These are phyloP conservation scores for Globisporangium lucens DNA, from an alignment of 352 stramenopile species.

Conservation along the genomic window DNA sequence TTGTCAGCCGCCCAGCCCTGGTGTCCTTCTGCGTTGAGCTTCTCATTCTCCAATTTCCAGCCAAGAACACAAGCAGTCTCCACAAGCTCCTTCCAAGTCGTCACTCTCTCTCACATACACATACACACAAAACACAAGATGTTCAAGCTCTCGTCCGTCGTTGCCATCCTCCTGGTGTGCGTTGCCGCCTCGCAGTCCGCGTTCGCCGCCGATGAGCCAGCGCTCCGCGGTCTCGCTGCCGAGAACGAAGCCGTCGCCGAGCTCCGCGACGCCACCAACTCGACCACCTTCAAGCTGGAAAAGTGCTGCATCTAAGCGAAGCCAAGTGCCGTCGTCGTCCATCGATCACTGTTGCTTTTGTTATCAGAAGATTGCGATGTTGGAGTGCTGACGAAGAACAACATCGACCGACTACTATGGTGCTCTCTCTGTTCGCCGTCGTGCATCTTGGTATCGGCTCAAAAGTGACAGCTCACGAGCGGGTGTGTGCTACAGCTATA, in stretches of 20 bases:
- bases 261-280: neutral
- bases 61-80: neutral
- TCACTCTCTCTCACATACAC: neutral
- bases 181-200: neutral
- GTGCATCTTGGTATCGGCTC: too few species aligned
- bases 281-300: neutral
- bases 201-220: neutral
- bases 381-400: too few species aligned
- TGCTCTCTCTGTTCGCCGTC: too few species aligned
- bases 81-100: neutral
- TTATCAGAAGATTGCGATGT: neutral
- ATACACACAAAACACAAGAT: neutral
- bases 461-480: too few species aligned
- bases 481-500: too few species aligned
- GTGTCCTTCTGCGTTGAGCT: too few species aligned
- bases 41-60: neutral
- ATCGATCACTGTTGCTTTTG: neutral
- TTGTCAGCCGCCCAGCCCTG: too few species aligned
- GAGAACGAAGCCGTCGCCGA: neutral
- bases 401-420: too few species aligned
- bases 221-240: neutral
- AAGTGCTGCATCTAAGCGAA: neutral
- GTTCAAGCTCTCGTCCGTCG: neutral
- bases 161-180: neutral
- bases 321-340: neutral